phyloP scores from a whole-genome alignment of 1,284 basidiomycete genomes.

The Sporisorium reilianum region DNA sequence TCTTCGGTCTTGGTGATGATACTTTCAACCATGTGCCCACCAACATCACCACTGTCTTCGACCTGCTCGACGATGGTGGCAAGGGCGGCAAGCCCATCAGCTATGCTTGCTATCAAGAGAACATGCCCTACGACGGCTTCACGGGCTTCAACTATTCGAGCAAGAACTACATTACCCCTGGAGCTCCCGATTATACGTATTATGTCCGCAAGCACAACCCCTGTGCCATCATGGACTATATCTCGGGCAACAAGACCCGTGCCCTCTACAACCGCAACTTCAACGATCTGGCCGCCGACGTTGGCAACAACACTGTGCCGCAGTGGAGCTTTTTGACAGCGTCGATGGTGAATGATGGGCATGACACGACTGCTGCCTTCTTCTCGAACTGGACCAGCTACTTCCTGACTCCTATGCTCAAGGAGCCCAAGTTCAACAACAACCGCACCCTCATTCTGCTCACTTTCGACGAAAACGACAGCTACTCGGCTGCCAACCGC shows the following conservation, averaged over 20 bases:
- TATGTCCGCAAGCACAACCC: constrained; percentile 72
- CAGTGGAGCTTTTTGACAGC: constrained; percentile 78
- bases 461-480: constrained; percentile 76
- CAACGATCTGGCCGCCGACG: constrained; percentile 73
- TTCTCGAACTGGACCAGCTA: constrained; percentile 73
- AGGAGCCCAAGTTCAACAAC: constrained; percentile 73
- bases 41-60: constrained; percentile 75
- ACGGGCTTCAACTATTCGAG: constrained; percentile 70
- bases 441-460: constrained; percentile 74
- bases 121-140: constrained; percentile 75
- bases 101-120: constrained; percentile 71
- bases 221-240: constrained; percentile 72
- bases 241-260: constrained; percentile 72
- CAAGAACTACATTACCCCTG: constrained; percentile 72
- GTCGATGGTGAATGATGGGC: constrained; percentile 75
- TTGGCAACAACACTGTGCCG: constrained; percentile 73
- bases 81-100: constrained; percentile 69
- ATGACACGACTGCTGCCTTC: constrained; percentile 75
- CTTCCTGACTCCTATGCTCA: constrained; percentile 75
- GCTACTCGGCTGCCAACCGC: constrained; percentile 67
- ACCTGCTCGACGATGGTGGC: constrained; percentile 76
- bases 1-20: constrained; percentile 75
- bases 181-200: constrained; percentile 70
- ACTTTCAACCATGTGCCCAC: constrained; percentile 69
- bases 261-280: constrained; percentile 75